Conservation (phyloP, 169 alveolate genomes). For the Perkinsus olseni region DNA sequence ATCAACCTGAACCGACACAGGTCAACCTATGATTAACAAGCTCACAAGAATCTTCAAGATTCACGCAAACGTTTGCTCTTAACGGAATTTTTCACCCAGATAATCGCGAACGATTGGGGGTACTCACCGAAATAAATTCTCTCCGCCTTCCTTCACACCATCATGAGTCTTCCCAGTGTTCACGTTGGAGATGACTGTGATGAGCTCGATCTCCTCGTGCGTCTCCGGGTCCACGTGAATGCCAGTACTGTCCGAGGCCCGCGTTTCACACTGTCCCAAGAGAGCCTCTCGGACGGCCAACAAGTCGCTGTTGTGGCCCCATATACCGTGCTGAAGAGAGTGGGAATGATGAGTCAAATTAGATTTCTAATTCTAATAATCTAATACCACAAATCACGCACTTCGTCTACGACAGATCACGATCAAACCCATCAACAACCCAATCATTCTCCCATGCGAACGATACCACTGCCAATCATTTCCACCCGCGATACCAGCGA, state of each 20-base stretch:
- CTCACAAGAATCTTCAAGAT: too few relatives aligned
- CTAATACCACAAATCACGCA: not conserved
- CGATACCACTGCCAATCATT: too few relatives aligned
- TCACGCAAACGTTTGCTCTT: too few relatives aligned
- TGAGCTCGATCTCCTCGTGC: not conserved
- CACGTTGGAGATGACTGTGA: not conserved
- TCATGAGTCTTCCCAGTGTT: not conserved
- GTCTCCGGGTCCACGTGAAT: not conserved
- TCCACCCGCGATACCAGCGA: too few relatives aligned
- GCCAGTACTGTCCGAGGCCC: not conserved
- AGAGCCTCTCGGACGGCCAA: not conserved
- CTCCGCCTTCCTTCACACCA: not conserved
- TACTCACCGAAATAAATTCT: not conserved
- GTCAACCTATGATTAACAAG: not conserved
- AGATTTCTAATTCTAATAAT: not conserved
- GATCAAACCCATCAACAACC: too few relatives aligned
- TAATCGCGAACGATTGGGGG: not conserved
- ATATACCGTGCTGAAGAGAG: not conserved
- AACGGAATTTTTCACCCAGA: not conserved
- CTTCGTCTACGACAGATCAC: too few relatives aligned
- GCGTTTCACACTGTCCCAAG: not conserved
- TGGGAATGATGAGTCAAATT: not conserved
- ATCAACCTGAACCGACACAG: not conserved
- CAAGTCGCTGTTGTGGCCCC: not conserved
- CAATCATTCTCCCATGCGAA: too few relatives aligned